Evolutionary conservation across 2,329 filamentous ascomycete genomes (phyloP), one percentile per base, ranked within the genome.

Genomic region (Akanthomyces muscarius): DNA sequence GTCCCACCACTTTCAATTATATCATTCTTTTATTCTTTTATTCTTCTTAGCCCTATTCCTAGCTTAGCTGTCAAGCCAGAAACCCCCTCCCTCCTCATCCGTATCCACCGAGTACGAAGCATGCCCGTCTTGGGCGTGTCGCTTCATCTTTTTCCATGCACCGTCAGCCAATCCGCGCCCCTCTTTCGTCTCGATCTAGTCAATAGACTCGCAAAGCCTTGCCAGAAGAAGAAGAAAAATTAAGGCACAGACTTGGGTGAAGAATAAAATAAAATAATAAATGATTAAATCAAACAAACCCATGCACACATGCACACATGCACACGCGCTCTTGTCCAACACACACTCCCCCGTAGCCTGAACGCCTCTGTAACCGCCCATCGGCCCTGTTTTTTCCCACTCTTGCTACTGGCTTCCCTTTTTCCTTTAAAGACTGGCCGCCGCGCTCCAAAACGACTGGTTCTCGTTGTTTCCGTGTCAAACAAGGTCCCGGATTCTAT

Each of bases 161-260:
- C 23, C n/a, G 18, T 61, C 50, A 25, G 48, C 50, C 48, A 54
- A 52, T 61, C 58, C 56, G 16, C 36, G 41, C 38, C 41, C 18
- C 21, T 33, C 57, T 57, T 16, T 21, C 33, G 41, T 57, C 56
- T 45, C 58, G 58, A 61, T 44, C 58, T 50, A 61, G 47, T 54
- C 58, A 61, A 61, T 61, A 61, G 50, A 61, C 58, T 61, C 58
- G 47, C 42, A 54, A 16, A 11, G 11, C 28, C 21, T 25, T 52
- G 48, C 48, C 47, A 38, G 14, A 51, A 38, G 16, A 44, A n/a
- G 10, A 60, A 30, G 33, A 44, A 18, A 33, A 36, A 11, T 18
- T 33, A 33, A 21, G 42, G 21, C 23, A 41, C 25, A 11, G 33
- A 11, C 33, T 36, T 36, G 8, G 28, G 6, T 5, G 28, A 30